These are phyloP conservation scores for Entomortierella chlamydospora DNA, from an alignment of 192 early-diverging fungal species.

Conservation along the genomic window DNA sequence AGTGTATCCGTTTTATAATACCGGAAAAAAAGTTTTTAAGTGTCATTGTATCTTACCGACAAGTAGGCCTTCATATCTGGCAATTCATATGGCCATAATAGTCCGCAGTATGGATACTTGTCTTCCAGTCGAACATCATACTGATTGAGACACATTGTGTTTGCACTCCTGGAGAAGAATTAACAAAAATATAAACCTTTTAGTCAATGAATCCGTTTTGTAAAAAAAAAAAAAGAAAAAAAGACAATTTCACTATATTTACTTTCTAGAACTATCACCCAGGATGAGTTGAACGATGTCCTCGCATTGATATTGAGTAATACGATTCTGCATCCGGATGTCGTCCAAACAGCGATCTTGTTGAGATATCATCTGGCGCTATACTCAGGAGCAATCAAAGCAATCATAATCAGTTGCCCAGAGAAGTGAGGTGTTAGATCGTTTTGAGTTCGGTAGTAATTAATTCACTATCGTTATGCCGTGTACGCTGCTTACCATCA, in stretches of 20 bases:
- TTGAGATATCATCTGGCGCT: constrained; percentile 4
- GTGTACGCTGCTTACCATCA: constrained; percentile 17
- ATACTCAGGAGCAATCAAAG: not conserved
- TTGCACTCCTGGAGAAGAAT: constrained; percentile 5
- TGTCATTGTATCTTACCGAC: too few species aligned
- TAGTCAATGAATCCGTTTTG: too few species aligned
- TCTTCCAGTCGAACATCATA: constrained; percentile 69
- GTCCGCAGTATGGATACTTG: constrained; percentile 60
- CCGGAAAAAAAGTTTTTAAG: not conserved
- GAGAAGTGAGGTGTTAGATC: not conserved
- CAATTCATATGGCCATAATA: constrained; percentile 67
- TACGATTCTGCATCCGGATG: constrained; percentile 27
- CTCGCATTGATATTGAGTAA: constrained; percentile 56
- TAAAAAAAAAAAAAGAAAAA: too few species aligned
- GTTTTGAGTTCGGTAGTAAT: too few species aligned
- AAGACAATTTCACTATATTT: too few species aligned
- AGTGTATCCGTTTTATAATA: not conserved
- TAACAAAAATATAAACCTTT: too few species aligned
- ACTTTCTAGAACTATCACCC: not conserved
- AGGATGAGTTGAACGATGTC: constrained; percentile 30
- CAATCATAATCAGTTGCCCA: not conserved
- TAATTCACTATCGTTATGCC: not conserved
- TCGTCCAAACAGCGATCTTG: constrained; percentile 48
- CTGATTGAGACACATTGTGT: constrained; percentile 61
- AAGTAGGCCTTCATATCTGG: constrained; percentile 58